Evolutionary conservation across 495 filamentous ascomycete genomes (phyloP).

Genomic region (Haplographium delicatum): DNA sequence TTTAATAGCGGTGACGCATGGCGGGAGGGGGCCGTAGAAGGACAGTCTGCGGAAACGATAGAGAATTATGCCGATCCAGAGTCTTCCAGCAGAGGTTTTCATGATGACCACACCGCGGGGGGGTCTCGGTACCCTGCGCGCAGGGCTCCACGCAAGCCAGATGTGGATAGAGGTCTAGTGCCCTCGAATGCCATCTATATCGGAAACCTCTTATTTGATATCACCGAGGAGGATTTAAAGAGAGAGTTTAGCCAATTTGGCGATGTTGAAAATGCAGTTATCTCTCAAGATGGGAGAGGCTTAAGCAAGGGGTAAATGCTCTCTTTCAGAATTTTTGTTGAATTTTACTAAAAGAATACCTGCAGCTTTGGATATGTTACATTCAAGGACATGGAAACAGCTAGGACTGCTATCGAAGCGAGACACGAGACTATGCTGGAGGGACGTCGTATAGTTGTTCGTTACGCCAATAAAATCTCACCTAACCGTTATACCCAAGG

Average conservation of each 20-base stretch:
- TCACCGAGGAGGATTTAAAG: conserved; percentile 64
- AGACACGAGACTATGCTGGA: conserved; percentile 68
- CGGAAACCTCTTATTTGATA: conserved; percentile 84
- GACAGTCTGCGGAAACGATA: conserved; percentile 1
- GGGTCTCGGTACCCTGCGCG: neutral
- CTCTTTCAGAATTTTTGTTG: neutral
- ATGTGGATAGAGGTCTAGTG: neutral
- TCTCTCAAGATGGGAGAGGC: conserved; percentile 67
- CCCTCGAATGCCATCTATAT: conserved; percentile 52
- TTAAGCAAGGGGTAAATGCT: conserved; percentile 79
- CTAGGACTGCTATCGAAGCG: conserved; percentile 54
- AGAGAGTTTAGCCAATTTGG: conserved; percentile 65
- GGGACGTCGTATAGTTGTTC: conserved; percentile 67
- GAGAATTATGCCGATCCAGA: neutral
- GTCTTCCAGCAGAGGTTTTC: neutral
- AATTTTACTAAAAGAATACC: neutral
- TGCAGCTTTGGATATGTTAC: conserved; percentile 58
- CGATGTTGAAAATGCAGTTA: conserved; percentile 42
- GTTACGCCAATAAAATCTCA: conserved; percentile 33
- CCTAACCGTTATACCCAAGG: neutral
- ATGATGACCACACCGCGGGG: neutral
- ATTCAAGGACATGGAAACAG: conserved; percentile 53
- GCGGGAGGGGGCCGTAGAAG: conserved; percentile 19
- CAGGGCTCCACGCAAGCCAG: neutral
- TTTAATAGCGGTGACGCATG: conserved; percentile 35